Base-by-base conservation (phyloP, 495 filamentous ascomycete species). In the Penicillium riverlandense region DNA sequence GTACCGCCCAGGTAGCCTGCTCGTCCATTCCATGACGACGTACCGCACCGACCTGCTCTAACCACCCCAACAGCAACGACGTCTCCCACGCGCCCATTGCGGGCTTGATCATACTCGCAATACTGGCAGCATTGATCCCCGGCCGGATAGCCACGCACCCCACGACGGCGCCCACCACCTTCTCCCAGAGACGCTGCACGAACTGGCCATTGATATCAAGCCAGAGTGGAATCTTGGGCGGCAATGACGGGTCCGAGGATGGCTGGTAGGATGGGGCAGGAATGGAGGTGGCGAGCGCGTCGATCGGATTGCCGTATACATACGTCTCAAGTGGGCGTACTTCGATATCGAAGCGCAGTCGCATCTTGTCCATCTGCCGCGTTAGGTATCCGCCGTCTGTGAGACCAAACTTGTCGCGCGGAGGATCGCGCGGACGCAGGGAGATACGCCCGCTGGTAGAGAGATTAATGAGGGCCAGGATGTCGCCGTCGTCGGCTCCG, bases 341-440 rank as follows among this genome's bases (percentile, higher is more conserved):
- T 8, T 80, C 74, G 16, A 90, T 59, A 4, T 74, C 58, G 59
- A 89, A 92, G 48, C 75, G 58, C 2, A 83, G 67, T 10, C 74
- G 71, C 33, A 70, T 62, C 47, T 82, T 87, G 38, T 88, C 80
- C 58, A 89, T 85, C 40, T 78, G 72, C 13, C 81, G 66, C 1
- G 82, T 84, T 43, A 83, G 72, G 57, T 95, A 94, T 66, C 80
- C 75, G 4, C 79, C 81, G 37, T 86, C 79, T 28, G 59, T 70
- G 11, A 90, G 77, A 22, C 90, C 90, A 62, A 83, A 87, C 44
- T 80, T 79, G 44, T 85, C 78, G 38, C 77, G 65, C 0, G 83
- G 84, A 3, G 80, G 69, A 42, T 84, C 72, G 4, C 69, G 59
- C 0, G 79, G 71, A 5, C 70, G 54, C 8, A 86, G 41, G n/a